Conservation (phyloP, 108 stramenopile species). For the Stephanodiscus minutulus region DNA sequence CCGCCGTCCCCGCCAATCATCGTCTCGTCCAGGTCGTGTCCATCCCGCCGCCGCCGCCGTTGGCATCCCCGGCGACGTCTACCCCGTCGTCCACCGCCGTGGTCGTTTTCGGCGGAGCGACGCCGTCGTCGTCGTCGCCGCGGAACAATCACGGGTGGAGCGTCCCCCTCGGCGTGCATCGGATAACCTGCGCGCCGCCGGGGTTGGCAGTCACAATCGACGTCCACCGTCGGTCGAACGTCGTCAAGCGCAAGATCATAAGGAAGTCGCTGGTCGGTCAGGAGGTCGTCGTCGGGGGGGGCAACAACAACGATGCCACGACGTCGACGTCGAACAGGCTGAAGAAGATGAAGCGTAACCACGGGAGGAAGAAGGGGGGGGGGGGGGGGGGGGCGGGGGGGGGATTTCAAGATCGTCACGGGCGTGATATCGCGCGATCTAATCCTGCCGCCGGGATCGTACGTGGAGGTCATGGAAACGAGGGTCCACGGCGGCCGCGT, state of each 20-base stretch:
- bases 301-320: too few species aligned
- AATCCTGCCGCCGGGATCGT: conserved; percentile 29
- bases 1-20: too few species aligned
- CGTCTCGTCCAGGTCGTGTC: too few species aligned
- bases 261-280: conserved; percentile 12
- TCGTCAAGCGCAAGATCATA: conserved; percentile 35
- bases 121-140: not conserved
- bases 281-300: not conserved
- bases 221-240: conserved; percentile 37
- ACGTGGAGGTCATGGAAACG: conserved; percentile 45
- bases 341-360: conserved; percentile 3
- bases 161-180: conserved; percentile 45
- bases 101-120: not conserved
- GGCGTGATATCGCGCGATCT: conserved; percentile 30
- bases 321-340: not conserved
- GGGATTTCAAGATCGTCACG: conserved; percentile 12
- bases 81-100: not conserved
- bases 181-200: conserved; percentile 34
- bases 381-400: not conserved
- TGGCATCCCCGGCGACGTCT: not conserved
- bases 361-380: conserved; percentile 15
- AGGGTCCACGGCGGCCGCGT: conserved; percentile 46
- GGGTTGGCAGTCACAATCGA: conserved; percentile 43
- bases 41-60: not conserved
- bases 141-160: conserved; percentile 42